Base-by-base conservation (phyloP, 164 flowering plant species). In the Dillenia turbinata region DNA sequence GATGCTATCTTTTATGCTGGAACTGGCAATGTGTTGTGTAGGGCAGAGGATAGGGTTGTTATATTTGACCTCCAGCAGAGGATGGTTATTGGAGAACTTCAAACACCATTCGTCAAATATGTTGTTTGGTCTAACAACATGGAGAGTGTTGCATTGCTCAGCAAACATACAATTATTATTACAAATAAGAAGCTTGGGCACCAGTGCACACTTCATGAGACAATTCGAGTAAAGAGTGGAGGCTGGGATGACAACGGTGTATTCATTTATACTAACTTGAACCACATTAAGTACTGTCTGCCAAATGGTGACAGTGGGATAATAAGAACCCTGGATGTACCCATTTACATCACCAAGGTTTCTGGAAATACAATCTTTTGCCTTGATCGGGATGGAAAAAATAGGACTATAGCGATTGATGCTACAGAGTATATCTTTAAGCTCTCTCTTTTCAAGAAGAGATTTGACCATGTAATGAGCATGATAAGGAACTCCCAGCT, bases 191-290 rank as follows among this genome's bases (percentile, higher is more conserved):
- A 64, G 45, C 85, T 81, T 24, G 71, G 66, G 61, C 83, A 77
- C 49, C 72, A 75, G 10, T 81, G 83, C 71, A 81, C 79, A 11
- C 78, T 78, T 64, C 83, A 81, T 50, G 85, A 81, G 68, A 79
- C 83, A 1, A 79, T 79, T 45, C 79, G 81, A 44, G 78, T 81
- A 2, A 79, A 81, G 69, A 77, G 85, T 71, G 83, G 85, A 48
- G 74, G 79, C 8, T 77, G 85, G 85, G 81, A 81, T 69, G 85
- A 81, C 54, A 76, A 81, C 62, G 83, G 83, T 8, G 83, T 79
- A 22, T 79, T 81, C 62, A 74, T 81, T 58, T 81, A 79, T 51
- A 77, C 85, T 19, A 81, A 83, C 26, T 47, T 79, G 68, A 79
- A 76, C 50, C 85, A 81, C 71, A 77, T 81, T 19, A 81, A 81